Evolutionary conservation across 139 green algal genomes (phyloP), one percentile per base, ranked within the genome.

Genomic region (Coelastrella sp.): DNA sequence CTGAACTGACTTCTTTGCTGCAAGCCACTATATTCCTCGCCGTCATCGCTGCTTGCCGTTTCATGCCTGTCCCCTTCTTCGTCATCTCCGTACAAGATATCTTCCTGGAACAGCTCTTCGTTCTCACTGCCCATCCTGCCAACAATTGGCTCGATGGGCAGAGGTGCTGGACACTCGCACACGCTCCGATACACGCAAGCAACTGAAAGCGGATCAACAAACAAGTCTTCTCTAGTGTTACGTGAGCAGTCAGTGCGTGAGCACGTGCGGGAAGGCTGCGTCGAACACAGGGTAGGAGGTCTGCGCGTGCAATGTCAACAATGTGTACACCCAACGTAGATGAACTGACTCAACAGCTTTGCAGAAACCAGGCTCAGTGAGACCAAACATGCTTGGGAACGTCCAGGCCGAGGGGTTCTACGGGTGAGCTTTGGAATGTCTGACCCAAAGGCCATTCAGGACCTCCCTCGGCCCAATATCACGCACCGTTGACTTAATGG

Each of bases 31-130:
- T 54, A 14, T 47, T 58, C 20, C 60, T 71, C 80, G 7, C 14
- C 80, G 4, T 61, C 22, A 10, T 57, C 59, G 4, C 80, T 73
- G 60, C 17, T 56, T 32, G 60, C 57, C 4, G 58, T 16, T 73
- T 32, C 57, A 54, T 57, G 59, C 8, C n/a, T 11, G 59, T 22
- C 60, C 59, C 5, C 59, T 22, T 57, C 80, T 11, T 59, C 23
- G 58, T 73, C 57, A 13, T 54, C 47, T n/a, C 79, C 54, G 54
- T 76, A 76, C 68, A 76, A 14, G 5, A 83, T 83, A 83, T 83
- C 80, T n/a, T 75, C 85, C n/a, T 32, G 32, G 16, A 75, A 83
- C 8, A 89, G 22, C 5, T 76, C 57, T 4, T 71, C 71, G 19
- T 89, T 61, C 11, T 74, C 65, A 56, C 57, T 59, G 14, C 17